Conservation (phyloP, 345 rosid species). For the Euphorbia tirucalli region DNA sequence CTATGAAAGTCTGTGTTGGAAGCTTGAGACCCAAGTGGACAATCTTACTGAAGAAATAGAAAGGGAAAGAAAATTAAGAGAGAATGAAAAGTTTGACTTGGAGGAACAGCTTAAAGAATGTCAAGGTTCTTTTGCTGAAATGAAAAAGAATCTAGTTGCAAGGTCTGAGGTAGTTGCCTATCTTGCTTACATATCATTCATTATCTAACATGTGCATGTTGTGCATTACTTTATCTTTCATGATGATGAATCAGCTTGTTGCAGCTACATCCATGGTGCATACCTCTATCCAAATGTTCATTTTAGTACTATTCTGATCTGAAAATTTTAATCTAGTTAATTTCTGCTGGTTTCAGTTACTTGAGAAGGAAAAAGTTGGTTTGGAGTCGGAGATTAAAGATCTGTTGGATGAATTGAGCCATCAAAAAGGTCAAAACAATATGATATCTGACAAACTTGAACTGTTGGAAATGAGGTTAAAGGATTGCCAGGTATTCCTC, state of each 20-base stretch:
- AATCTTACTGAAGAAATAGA: conserved; percentile 84
- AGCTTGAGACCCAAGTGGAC: conserved; percentile 79
- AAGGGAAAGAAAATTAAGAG: conserved; percentile 69
- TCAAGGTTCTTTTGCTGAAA: conserved; percentile 44
- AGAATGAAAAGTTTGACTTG: conserved; percentile 46
- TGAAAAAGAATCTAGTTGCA: conserved; percentile 45
- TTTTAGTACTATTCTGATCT: too few species aligned
- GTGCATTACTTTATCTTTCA: conserved; percentile 10
- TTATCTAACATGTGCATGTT: conserved; percentile 2
- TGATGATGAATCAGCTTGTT: neutral
- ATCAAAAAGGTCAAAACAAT: conserved; percentile 53
- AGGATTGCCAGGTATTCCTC: conserved; percentile 53
- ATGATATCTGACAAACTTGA: conserved; percentile 47
- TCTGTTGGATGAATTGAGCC: conserved; percentile 44
- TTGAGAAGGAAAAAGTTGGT: conserved; percentile 67
- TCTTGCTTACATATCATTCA: conserved; percentile 25
- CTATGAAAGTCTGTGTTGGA: conserved; percentile 84
- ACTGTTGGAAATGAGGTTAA: conserved; percentile 46
- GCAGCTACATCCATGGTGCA: neutral
- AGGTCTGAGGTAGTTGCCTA: conserved; percentile 75
- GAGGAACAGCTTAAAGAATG: conserved; percentile 58
- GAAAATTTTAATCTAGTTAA: neutral
- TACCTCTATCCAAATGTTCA: conserved; percentile 10
- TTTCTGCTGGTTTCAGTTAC: conserved; percentile 42
- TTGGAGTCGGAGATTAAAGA: conserved; percentile 54